Percentiles rank a stretch among this genome's conserved stretches.
Conservation (phyloP, 768 basidiomycete genomes). For the Lentinula aciculospora region DNA sequence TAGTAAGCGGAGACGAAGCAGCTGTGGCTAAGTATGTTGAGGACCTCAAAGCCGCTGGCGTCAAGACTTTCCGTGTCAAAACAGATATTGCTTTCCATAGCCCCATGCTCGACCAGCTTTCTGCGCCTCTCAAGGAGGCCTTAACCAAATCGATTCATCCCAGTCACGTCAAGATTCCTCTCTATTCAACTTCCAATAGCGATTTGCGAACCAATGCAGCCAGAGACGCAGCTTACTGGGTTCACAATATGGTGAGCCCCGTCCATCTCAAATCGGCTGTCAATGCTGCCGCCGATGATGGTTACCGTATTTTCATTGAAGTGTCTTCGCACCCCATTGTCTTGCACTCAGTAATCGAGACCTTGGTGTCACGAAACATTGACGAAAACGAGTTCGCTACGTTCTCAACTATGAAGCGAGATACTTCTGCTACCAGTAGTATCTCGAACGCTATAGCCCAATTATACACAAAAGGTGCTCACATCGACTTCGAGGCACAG, state of each 20-base stretch:
- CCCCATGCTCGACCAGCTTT: slow-evolving; percentile 2
- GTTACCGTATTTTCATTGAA: neutral
- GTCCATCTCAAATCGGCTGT: slow-evolving; percentile 1
- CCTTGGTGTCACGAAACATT: neutral
- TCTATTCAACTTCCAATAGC: neutral
- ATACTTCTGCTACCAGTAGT: neutral
- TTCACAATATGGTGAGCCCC: slow-evolving; percentile 2
- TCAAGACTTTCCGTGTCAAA: slow-evolving; percentile 1
- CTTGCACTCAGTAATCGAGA: neutral
- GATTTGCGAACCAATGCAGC: neutral
- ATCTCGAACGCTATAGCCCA: neutral
- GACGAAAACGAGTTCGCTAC: neutral
- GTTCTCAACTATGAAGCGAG: neutral
- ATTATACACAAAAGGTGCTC: neutral
- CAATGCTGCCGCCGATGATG: neutral
- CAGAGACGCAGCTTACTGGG: neutral
- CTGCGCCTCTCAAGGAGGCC: neutral
- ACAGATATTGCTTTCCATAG: slow-evolving; percentile 2
- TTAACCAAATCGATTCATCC: neutral
- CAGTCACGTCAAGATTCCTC: neutral
- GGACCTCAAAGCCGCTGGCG: neutral
- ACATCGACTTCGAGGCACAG: neutral
- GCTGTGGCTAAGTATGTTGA: neutral
- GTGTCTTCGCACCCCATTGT: neutral
- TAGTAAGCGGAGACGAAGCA: neutral